Percentiles rank a stretch among this genome's conserved stretches.
Evolutionary conservation across 2,329 filamentous ascomycete species (phyloP).

Genomic region (Trichoderma brevicompactum): DNA sequence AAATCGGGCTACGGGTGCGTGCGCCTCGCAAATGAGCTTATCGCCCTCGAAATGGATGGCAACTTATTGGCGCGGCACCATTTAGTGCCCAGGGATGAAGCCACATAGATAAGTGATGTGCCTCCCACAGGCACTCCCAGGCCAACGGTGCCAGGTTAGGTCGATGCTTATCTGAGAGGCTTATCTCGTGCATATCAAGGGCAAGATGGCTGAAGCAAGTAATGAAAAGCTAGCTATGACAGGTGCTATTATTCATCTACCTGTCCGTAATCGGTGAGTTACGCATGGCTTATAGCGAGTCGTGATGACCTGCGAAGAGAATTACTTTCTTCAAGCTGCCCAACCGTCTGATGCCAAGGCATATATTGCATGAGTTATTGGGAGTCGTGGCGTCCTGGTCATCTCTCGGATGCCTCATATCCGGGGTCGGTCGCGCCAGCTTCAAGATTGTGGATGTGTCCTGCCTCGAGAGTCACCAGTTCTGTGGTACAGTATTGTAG

Average conservation of each 20-base stretch:
- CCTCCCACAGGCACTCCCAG: conserved; percentile 26
- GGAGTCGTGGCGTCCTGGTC: not conserved
- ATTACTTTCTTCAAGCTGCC: not conserved
- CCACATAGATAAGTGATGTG: conserved; percentile 28
- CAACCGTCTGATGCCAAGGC: too few relatives aligned
- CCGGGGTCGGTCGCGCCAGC: not conserved
- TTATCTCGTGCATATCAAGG: conserved; percentile 24
- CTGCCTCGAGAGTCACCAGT: not conserved
- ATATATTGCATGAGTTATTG: too few relatives aligned
- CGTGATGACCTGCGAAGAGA: not conserved
- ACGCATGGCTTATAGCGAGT: not conserved
- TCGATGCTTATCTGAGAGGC: conserved; percentile 27
- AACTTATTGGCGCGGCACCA: conserved; percentile 16
- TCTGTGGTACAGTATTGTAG: not conserved
- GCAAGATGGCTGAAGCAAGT: not conserved
- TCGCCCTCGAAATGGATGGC: conserved; percentile 23
- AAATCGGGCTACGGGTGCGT: conserved; percentile 6
- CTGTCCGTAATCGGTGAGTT: not conserved
- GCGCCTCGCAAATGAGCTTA: conserved; percentile 24
- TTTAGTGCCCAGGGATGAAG: conserved; percentile 21
- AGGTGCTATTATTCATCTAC: conserved; percentile 8
- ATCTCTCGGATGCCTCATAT: not conserved
- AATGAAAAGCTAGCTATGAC: conserved; percentile 20
- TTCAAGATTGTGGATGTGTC: not conserved
- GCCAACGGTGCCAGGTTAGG: conserved; percentile 18